phyloP scores from a whole-genome alignment of 2,329 filamentous ascomycete genomes.

The Aspergillus ochraceus region DNA sequence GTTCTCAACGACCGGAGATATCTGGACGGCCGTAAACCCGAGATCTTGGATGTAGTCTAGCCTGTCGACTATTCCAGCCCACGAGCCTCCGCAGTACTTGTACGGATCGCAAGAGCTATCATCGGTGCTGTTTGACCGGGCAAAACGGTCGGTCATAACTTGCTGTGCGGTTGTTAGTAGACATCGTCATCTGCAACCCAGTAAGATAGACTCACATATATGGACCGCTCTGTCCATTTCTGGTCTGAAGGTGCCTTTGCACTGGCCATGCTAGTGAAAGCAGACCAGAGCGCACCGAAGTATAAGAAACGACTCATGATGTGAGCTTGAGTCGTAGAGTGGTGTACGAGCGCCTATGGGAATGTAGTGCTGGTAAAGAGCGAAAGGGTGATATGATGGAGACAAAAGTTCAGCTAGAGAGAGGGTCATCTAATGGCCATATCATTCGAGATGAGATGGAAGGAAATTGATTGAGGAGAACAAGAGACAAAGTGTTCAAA shows the following conservation, averaged over 20 bases:
- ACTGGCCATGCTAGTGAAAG: neutral
- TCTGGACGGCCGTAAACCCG: conserved; percentile 43
- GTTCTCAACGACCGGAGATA: conserved; percentile 40
- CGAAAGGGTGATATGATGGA: neutral
- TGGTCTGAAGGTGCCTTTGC: neutral
- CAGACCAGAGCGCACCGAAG: neutral
- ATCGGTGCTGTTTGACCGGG: conserved; percentile 8
- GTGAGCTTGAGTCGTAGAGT: too few relatives aligned
- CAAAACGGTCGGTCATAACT: neutral
- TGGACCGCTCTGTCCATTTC: neutral
- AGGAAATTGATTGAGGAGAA: neutral
- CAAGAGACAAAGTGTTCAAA: too few relatives aligned
- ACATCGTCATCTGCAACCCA: neutral
- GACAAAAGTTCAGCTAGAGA: neutral
- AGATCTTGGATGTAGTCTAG: conserved; percentile 50
- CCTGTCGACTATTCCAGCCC: conserved; percentile 55
- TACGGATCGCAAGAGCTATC: conserved; percentile 11
- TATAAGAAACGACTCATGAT: neutral
- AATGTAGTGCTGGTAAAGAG: too few relatives aligned
- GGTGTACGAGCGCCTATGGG: too few relatives aligned
- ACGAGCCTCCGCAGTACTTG: conserved; percentile 63
- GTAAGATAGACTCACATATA: neutral
- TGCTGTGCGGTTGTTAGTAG: neutral
- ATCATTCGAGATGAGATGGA: neutral
- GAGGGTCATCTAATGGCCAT: neutral